These are phyloP conservation scores for Cocos nucifera DNA, from an alignment of 176 grass and related monocot genomes.

Conservation along the genomic window DNA sequence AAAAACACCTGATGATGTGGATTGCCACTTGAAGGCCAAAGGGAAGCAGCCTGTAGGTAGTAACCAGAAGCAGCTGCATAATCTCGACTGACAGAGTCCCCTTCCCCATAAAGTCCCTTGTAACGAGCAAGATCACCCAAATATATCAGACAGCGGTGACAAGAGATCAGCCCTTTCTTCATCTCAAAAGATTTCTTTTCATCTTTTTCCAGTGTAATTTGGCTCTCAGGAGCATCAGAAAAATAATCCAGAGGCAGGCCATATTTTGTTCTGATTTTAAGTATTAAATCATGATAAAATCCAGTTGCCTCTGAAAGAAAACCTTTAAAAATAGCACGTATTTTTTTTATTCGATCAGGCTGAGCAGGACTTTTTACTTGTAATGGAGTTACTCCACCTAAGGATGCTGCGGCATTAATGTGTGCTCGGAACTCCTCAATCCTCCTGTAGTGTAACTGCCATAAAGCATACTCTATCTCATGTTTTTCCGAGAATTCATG, in stretches of 20 bases:
- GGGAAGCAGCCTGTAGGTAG: slow-evolving; percentile 64
- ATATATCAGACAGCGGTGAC: slow-evolving; percentile 92
- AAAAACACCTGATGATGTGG: slow-evolving; percentile 85
- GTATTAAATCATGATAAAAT: slow-evolving; percentile 85
- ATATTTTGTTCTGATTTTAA: slow-evolving; percentile 73
- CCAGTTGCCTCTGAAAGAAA: slow-evolving; percentile 89
- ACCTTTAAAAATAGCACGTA: slow-evolving; percentile 50
- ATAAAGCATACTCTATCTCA: slow-evolving; percentile 69
- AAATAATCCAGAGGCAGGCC: slow-evolving; percentile 63
- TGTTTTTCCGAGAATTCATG: slow-evolving; percentile 80
- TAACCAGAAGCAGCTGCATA: slow-evolving; percentile 77
- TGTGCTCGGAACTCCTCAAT: slow-evolving; percentile 86
- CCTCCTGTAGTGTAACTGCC: slow-evolving; percentile 91
- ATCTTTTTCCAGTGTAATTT: slow-evolving; percentile 31
- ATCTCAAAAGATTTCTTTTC: slow-evolving; percentile 39
- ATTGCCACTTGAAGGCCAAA: slow-evolving; percentile 76
- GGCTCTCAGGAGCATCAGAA: slow-evolving; percentile 36
- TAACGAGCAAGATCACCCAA: slow-evolving; percentile 89
- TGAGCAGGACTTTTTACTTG: slow-evolving; percentile 42
- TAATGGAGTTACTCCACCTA: not conserved
- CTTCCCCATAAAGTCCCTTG: slow-evolving; percentile 75
- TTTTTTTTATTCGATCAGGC: slow-evolving; percentile 56
- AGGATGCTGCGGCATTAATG: slow-evolving; percentile 39
- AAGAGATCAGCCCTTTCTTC: slow-evolving; percentile 76
- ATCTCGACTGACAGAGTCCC: slow-evolving; percentile 53